Evolutionary conservation across 108 stramenopile species (phyloP).

Genomic region (Cyclotella baltica): DNA sequence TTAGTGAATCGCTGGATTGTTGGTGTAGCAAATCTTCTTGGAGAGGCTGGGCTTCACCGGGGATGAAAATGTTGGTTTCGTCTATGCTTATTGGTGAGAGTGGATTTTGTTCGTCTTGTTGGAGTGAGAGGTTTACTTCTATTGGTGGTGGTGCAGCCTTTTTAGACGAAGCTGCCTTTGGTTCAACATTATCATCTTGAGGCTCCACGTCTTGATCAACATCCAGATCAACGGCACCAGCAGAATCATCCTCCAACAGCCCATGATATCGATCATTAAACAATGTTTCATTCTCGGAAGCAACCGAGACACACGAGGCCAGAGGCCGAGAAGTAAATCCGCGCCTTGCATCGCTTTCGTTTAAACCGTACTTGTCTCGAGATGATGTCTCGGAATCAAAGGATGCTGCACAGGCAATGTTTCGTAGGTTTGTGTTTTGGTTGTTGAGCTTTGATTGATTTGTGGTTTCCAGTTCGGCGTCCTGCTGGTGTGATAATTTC

Average conservation of each 20-base stretch:
- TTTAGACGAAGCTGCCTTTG: neutral
- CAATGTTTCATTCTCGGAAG: neutral
- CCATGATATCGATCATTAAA: conserved; percentile 1
- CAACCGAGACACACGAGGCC: neutral
- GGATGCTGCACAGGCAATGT: conserved; percentile 24
- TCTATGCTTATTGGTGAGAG: neutral
- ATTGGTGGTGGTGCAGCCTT: neutral
- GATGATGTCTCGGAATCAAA: conserved; percentile 8
- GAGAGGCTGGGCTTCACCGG: neutral
- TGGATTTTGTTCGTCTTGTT: conserved; percentile 1
- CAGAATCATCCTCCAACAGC: neutral
- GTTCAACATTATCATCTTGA: neutral
- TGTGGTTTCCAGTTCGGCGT: too few relatives aligned
- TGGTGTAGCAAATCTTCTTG: neutral
- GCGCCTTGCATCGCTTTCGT: neutral
- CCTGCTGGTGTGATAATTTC: neutral
- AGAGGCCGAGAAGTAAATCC: neutral
- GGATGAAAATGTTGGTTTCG: conserved; percentile 19
- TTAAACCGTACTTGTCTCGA: conserved; percentile 15
- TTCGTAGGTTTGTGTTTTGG: neutral
- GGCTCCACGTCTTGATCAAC: neutral
- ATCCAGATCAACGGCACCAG: neutral
- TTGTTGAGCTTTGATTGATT: neutral
- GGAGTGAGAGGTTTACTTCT: neutral
- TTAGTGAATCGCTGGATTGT: conserved; percentile 6